Evolutionary conservation across 2,329 filamentous ascomycete genomes (phyloP), one percentile per base, ranked within the genome.

Genomic region (Botrytis cinerea): DNA sequence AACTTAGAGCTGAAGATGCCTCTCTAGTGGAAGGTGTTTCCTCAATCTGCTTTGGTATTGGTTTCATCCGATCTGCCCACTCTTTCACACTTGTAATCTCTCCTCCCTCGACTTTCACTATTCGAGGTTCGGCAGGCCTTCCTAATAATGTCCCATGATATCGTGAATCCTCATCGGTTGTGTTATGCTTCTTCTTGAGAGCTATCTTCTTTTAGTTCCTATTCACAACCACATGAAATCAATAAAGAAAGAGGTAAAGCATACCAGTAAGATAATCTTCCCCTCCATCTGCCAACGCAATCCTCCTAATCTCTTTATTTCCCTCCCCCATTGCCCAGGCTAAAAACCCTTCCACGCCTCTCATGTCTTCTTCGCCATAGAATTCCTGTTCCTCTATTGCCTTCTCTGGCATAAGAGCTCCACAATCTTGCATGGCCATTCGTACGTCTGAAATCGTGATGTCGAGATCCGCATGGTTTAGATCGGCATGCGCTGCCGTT

Each of bases 121-220:
- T 88, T 79, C 89, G 89, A 73, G 91, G 88, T 77, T 97, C 93
- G 67, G 87, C 87, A 62, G 87, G 85, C 76, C 91, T 91, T 6
- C 95, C 95, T 18, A 98, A 85, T 0, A 96, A 88, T 0, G 95
- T 97, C 45, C 93, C 94, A 77, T 92, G 89, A 81, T 94, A 97
- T 79, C 95, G 91, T 16, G 91, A 91, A 80, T 97, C 94, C 79
- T 97, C 94, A 75, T 92, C 93, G 0, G 92, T 93, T 78, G 96
- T 97, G 83, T 91, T 94, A 82, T 97, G 93, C 80, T 97, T 97
- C 83, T 95, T 96, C 83, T 97, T 98, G 60, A 98, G 84, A 7
- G 90, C 92, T 93, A 76, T 25, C 78, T 72, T 79, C 75, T 51
- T 66, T 80, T 71, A 79, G 70, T 40, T 69, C 22, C 12, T 73